Evolutionary conservation across 2,329 filamentous ascomycete genomes (phyloP).

Genomic region (Neonectria faginata): DNA sequence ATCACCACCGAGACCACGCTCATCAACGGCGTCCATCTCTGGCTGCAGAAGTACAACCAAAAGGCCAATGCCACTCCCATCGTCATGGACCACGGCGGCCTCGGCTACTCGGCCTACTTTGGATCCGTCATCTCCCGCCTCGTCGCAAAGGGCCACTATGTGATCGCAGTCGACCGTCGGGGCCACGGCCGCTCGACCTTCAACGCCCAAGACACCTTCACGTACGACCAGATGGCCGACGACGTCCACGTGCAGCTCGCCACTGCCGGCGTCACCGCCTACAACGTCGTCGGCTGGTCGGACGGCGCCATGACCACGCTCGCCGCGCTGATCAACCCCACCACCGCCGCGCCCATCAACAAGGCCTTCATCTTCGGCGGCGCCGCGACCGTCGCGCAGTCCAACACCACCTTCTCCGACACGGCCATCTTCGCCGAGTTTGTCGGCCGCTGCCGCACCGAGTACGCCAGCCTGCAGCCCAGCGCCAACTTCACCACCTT

Average conservation of each 20-base stretch:
- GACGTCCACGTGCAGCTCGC: slow-evolving; percentile 51
- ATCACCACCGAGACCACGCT: slow-evolving; percentile 44
- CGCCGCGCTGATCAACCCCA: slow-evolving; percentile 50
- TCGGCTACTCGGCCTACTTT: slow-evolving; percentile 57
- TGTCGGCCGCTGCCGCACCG: slow-evolving; percentile 49
- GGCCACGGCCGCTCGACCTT: slow-evolving; percentile 57
- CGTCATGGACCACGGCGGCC: slow-evolving; percentile 55
- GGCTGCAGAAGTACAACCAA: slow-evolving; percentile 57
- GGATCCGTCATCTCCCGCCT: slow-evolving; percentile 52
- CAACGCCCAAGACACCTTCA: slow-evolving; percentile 51
- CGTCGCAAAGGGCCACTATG: slow-evolving; percentile 49
- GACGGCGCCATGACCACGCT: slow-evolving; percentile 56
- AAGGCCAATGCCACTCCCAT: slow-evolving; percentile 49
- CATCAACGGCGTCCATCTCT: slow-evolving; percentile 55
- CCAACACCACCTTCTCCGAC: slow-evolving; percentile 50
- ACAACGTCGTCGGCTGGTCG: slow-evolving; percentile 56
- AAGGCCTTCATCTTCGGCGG: slow-evolving; percentile 56
- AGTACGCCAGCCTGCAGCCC: slow-evolving; percentile 53
- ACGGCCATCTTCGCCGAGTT: slow-evolving; percentile 51
- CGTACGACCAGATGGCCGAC: slow-evolving; percentile 52
- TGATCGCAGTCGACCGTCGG: slow-evolving; percentile 56
- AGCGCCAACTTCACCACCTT: slow-evolving; percentile 52
- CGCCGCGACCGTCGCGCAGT: slow-evolving; percentile 48
- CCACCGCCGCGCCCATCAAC: slow-evolving; percentile 48
- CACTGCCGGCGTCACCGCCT: slow-evolving; percentile 44